A percentile compares a stretch with the other conserved stretches of the same genome.
These are phyloP conservation scores for Hirsutella thompsonii DNA, from an alignment of 2,329 filamentous ascomycete species.

Conservation along the genomic window DNA sequence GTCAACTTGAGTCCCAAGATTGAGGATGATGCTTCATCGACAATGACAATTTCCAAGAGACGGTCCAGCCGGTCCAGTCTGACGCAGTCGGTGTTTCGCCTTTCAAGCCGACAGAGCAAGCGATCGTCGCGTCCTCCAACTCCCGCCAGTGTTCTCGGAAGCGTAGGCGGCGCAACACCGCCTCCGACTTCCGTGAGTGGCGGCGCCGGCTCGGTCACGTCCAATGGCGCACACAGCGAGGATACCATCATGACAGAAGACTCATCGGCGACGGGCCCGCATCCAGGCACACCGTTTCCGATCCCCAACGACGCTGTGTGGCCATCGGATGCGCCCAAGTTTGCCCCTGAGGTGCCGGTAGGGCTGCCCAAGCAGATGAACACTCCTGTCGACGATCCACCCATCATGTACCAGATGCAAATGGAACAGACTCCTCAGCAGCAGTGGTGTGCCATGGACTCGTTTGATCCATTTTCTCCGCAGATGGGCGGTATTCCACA, in stretches of 20 bases:
- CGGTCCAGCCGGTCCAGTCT: constrained; percentile 14
- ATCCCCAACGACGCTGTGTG: constrained; percentile 25
- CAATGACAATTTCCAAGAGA: constrained; percentile 14
- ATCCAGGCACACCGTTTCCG: constrained; percentile 26
- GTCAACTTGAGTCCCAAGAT: constrained; percentile 10
- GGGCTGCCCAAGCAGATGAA: constrained; percentile 18
- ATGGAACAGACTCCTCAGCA: constrained; percentile 18
- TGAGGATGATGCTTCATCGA: constrained; percentile 15
- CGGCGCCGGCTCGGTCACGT: constrained; percentile 1
- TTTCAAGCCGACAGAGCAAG: constrained; percentile 21
- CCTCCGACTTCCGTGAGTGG: neutral
- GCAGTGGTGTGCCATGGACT: constrained; percentile 9
- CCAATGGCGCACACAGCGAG: constrained; percentile 2
- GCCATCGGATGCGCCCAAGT: constrained; percentile 25
- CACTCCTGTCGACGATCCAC: constrained; percentile 16
- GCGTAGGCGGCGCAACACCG: constrained; percentile 3
- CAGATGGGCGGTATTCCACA: constrained; percentile 5
- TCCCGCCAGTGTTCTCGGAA: constrained; percentile 11
- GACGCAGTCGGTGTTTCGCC: constrained; percentile 16
- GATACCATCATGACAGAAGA: constrained; percentile 22
- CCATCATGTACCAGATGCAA: constrained; percentile 17
- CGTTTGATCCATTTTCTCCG: constrained; percentile 6
- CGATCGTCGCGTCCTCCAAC: constrained; percentile 22
- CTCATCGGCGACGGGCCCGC: constrained; percentile 18
- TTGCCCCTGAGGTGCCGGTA: constrained; percentile 19